These are phyloP conservation scores for Xerocomus amazonicus DNA, from an alignment of 1,284 basidiomycete species.

Conservation along the genomic window DNA sequence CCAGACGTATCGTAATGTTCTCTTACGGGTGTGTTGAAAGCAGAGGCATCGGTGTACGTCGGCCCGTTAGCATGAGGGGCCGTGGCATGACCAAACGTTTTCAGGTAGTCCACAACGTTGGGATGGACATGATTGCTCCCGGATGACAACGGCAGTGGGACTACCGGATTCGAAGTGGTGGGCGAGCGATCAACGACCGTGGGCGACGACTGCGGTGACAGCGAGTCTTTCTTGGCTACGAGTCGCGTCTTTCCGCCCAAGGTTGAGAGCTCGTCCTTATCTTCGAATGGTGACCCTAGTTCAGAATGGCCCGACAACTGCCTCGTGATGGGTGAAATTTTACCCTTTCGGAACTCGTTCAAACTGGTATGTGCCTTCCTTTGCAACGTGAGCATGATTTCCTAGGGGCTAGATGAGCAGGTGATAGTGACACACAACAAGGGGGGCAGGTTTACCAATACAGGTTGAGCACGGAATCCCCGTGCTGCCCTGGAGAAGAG, in stretches of 20 bases:
- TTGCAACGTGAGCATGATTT: constrained; percentile 42
- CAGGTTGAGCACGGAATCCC: constrained; percentile 65
- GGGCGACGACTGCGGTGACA: constrained; percentile 48
- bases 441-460: constrained; percentile 48
- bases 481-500: constrained; percentile 68
- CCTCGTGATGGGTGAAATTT: constrained; percentile 44
- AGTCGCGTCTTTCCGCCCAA: constrained; percentile 70
- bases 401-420: constrained; percentile 29
- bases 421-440: background rate
- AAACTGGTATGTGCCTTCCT: constrained; percentile 65
- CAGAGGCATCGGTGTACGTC: constrained; percentile 24
- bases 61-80: constrained; percentile 24
- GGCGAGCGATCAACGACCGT: constrained; percentile 61
- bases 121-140: constrained; percentile 49
- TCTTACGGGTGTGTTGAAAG: constrained; percentile 27
- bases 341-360: constrained; percentile 59
- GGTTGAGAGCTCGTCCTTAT: constrained; percentile 66
- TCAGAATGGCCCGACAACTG: constrained; percentile 42
- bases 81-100: constrained; percentile 50
- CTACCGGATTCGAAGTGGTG: constrained; percentile 60
- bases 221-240: constrained; percentile 57
- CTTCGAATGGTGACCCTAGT: constrained; percentile 48
- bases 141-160: constrained; percentile 50
- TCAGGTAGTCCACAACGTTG: constrained; percentile 61
- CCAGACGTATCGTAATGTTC: constrained; percentile 28